Base-by-base conservation (phyloP, 768 basidiomycete species). In the Hemileccinum rubropunctum region DNA sequence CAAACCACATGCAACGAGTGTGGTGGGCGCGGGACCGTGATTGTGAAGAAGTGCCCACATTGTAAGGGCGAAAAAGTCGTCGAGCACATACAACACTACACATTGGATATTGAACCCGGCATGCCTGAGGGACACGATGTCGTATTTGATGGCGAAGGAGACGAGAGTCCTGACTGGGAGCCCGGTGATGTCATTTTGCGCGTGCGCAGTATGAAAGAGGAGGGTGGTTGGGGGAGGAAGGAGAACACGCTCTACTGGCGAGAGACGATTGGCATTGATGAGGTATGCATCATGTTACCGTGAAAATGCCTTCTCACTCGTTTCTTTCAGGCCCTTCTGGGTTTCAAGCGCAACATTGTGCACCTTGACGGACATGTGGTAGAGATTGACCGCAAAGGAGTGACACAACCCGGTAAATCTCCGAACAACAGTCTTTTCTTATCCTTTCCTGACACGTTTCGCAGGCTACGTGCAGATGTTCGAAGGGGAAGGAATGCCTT, bases 161-260 rank as follows among this genome's bases (percentile, higher is more conserved):
- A 98, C 65, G 95, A 99, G 72, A 88, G 77, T 48, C 91, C 92
- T 3, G 97, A 98, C 58, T 97, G 89, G 89, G 94, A 95, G 61
- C 75, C 97, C 6, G 97, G 97, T 8, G 95, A 99, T 70, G 82
- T 99, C 42, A 76, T 98, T 33, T 75, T 98, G 41, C 76, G 93
- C 44, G 84, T 98, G 14, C 75, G 87, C 57, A 94, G 86, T 61
- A 79, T 79, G 68, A 83, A 84, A 58, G 79, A 84, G 51, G 80
- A 80, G 56, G 93, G 91, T 42, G 82, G 85, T 3, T 98, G 88
- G 83, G 76, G 83, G 54, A 77, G 97, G 62, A 97, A 98, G 66
- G 95, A 98, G 64, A 82, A 77, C 45, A 88, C 89, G 60, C 70
- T 99, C 43, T 92, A 97, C 59, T 97, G 95, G 86, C 83, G 81